A percentile compares a stretch with the other conserved stretches of the same genome.
Conservation (phyloP, 2,329 filamentous ascomycete genomes). For the Aspergillus pseudotamarii region DNA sequence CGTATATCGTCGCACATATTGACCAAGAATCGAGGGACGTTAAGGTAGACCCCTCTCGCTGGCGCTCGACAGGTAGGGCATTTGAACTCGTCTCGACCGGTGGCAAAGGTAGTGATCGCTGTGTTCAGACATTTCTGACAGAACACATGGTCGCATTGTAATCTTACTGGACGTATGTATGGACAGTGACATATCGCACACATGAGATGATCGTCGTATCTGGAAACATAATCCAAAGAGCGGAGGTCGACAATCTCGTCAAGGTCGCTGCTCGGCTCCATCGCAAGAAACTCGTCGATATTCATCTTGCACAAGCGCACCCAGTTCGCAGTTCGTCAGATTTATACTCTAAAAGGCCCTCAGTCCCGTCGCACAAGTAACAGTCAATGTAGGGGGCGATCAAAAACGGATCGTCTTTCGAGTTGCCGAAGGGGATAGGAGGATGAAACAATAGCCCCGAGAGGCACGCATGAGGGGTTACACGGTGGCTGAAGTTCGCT, state of each 20-base stretch:
- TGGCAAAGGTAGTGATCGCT: constrained; percentile 44
- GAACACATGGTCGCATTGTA: constrained; percentile 67
- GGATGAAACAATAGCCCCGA: constrained; percentile 27
- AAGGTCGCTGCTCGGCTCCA: constrained; percentile 31
- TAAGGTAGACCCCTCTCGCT: constrained; percentile 39
- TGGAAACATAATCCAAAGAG: constrained; percentile 59
- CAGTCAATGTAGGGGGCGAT: constrained; percentile 8
- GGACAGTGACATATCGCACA: constrained; percentile 67
- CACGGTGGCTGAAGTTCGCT: constrained; percentile 18
- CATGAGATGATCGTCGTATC: constrained; percentile 62
- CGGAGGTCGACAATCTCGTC: constrained; percentile 55
- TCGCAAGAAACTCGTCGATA: constrained; percentile 34
- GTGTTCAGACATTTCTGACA: constrained; percentile 61
- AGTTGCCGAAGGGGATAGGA: constrained; percentile 19
- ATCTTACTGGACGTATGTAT: constrained; percentile 60
- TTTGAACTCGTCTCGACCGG: constrained; percentile 40
- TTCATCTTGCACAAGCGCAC: constrained; percentile 28
- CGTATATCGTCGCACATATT: constrained; percentile 65
- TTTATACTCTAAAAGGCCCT: background rate
- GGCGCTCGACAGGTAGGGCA: constrained; percentile 62
- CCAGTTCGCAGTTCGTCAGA: background rate
- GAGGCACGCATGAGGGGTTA: constrained; percentile 26
- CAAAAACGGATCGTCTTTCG: constrained; percentile 19
- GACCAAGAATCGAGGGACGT: constrained; percentile 58
- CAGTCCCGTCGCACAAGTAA: background rate